Evolutionary conservation across 306 rosid genomes (phyloP).

Genomic region (Cajanus cajan): DNA sequence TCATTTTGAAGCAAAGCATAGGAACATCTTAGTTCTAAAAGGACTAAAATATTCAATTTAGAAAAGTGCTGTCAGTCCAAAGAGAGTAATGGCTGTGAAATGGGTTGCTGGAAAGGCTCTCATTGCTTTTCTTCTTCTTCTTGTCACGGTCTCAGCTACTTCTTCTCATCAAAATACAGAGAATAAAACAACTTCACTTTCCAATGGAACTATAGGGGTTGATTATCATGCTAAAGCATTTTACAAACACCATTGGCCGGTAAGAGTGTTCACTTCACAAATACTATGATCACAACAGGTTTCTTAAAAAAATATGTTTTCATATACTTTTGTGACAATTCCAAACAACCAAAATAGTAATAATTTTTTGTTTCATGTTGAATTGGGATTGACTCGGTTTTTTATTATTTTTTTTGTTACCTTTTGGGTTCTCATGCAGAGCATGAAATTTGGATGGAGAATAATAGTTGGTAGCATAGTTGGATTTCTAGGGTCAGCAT

Average conservation of each 20-base stretch:
- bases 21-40: not conserved
- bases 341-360: not conserved
- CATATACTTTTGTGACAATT: not conserved
- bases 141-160: conserved; percentile 39
- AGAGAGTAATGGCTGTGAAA: conserved; percentile 20
- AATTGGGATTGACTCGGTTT: not conserved
- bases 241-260: conserved; percentile 78
- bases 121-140: conserved; percentile 35
- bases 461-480: conserved; percentile 55
- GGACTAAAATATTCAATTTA: not conserved
- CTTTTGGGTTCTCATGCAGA: conserved; percentile 31
- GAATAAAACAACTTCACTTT: conserved; percentile 34
- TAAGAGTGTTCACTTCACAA: conserved; percentile 25
- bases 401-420: not conserved
- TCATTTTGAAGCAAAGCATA: not conserved
- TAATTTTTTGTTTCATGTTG: not conserved
- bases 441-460: conserved; percentile 70
- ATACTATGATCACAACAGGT: not conserved
- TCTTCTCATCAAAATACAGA: not conserved
- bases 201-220: conserved; percentile 11
- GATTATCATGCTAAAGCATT: conserved; percentile 37
- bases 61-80: not conserved
- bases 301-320: not conserved
- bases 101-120: conserved; percentile 38
- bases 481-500: conserved; percentile 79